A percentile compares a stretch with the other conserved stretches of the same genome.
phyloP scores from a whole-genome alignment of 2,329 filamentous ascomycete species.

The Penicillium sp. region DNA sequence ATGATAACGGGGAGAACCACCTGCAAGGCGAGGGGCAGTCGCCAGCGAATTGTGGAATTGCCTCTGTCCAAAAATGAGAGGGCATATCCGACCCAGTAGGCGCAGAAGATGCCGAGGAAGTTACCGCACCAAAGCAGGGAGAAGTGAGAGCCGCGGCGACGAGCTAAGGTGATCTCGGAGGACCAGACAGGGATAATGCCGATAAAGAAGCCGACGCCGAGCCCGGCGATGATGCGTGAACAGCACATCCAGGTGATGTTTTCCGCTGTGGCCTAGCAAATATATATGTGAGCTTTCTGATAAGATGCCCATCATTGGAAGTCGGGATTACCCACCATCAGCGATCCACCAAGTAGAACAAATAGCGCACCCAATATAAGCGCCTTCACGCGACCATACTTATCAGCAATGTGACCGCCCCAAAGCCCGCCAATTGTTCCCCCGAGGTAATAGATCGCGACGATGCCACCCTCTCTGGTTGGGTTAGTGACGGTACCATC shows the following conservation, averaged over 20 bases:
- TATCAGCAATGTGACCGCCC: neutral
- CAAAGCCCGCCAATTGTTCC: neutral
- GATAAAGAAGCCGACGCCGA: neutral
- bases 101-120: neutral
- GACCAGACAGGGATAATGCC: neutral
- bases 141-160: neutral
- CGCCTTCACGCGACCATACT: neutral
- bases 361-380: neutral
- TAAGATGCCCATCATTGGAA: neutral
- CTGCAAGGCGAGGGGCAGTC: neutral
- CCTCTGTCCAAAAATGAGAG: neutral
- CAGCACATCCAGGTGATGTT: neutral
- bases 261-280: neutral
- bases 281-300: neutral
- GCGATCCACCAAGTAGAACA: neutral
- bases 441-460: neutral
- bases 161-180: neutral
- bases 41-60: neutral
- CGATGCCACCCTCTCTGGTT: neutral
- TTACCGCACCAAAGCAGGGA: neutral
- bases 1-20: neutral
- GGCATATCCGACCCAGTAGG: neutral
- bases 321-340: neutral
- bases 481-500: neutral
- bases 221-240: neutral